Evolutionary conservation across 768 basidiomycete genomes (phyloP), one percentile per base, ranked within the genome.

Genomic region (Tylopilus sp.): DNA sequence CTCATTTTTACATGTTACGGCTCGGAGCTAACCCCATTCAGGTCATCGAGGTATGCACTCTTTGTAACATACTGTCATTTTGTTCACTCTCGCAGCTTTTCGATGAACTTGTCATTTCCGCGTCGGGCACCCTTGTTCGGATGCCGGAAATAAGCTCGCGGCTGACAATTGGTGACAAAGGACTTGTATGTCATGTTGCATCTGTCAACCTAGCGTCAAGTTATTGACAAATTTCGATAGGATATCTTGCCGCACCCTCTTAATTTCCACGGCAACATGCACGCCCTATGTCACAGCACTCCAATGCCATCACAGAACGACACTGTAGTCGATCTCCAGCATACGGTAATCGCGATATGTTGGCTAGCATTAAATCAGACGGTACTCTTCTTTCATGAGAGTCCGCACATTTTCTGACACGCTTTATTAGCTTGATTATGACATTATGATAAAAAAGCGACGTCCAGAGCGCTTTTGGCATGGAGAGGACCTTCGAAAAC

Each of bases 351-450:
- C 54, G 89, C 87, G 13, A 73, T 95, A 41, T 79, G 84, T 43
- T 95, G 93, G 93, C 75, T 93, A 5, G 93, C 91, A 18, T 72
- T 95, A 47, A 93, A 91, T 55, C 93, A 95, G 74, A 78, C 80
- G 47, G 92, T 91, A 62, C 48, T 83, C 64, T 26, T 13, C 13
- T 20, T 45, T 20, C 4, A 1, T 40, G 6, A 12, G 15, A 31
- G 12, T 18, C 12, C 2, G 35, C 44, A 51, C 28, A 20, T 50
- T 11, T 9, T 44, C 48, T 58, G 36, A 58, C 36, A 26, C 20
- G 11, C 31, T 15, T 26, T 28, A 18, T 20, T 53, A 94, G 91
- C 75, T 95, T n/a, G 75, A 81, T 50, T 71, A 74, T 7, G 61
- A 69, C 28, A 72, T 77, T 21, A 83, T 87, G 8, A 76, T 81